Evolutionary conservation across 2,329 filamentous ascomycete genomes (phyloP).

Genomic region (Aspergillus terreus): DNA sequence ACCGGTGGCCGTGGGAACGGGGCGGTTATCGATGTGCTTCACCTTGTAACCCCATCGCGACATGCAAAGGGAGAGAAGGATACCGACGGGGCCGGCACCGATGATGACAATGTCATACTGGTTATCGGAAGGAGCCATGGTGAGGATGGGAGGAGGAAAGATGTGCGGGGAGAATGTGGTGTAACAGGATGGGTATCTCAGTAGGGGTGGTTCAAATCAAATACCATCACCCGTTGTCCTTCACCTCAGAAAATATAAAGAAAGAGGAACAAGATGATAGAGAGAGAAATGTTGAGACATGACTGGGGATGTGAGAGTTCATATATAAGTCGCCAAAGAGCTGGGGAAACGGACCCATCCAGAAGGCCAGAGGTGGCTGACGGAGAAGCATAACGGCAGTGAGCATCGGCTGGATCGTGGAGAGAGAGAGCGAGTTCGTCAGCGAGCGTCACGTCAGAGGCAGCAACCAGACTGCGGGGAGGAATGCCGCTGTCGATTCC

Average conservation of each 20-base stretch:
- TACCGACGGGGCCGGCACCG: slow-evolving; percentile 82
- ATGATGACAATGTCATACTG: slow-evolving; percentile 73
- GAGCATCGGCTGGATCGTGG: slow-evolving; percentile 29
- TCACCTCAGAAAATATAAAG: background rate
- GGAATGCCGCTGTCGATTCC: slow-evolving; percentile 27
- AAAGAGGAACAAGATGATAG: slow-evolving; percentile 1
- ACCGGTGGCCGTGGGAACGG: slow-evolving; percentile 79
- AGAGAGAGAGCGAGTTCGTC: slow-evolving; percentile 4
- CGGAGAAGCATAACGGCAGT: slow-evolving; percentile 35
- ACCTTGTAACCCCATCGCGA: slow-evolving; percentile 92
- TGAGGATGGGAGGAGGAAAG: slow-evolving; percentile 4
- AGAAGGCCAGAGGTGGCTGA: slow-evolving; percentile 13
- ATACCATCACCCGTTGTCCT: background rate
- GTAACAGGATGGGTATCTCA: background rate
- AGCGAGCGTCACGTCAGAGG: slow-evolving; percentile 1
- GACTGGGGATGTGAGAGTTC: slow-evolving; percentile 17
- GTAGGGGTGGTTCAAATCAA: background rate
- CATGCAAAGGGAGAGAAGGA: slow-evolving; percentile 82
- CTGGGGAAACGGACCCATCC: slow-evolving; percentile 16
- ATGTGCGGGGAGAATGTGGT: background rate
- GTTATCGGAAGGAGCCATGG: slow-evolving; percentile 33
- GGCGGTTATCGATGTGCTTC: slow-evolving; percentile 88
- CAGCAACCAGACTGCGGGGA: slow-evolving; percentile 11
- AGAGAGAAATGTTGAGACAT: slow-evolving; percentile 5
- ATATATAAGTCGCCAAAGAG: slow-evolving; percentile 24